Evolutionary conservation across 352 stramenopile species (phyloP).

Genomic region (Saprolegnia parasitica): DNA sequence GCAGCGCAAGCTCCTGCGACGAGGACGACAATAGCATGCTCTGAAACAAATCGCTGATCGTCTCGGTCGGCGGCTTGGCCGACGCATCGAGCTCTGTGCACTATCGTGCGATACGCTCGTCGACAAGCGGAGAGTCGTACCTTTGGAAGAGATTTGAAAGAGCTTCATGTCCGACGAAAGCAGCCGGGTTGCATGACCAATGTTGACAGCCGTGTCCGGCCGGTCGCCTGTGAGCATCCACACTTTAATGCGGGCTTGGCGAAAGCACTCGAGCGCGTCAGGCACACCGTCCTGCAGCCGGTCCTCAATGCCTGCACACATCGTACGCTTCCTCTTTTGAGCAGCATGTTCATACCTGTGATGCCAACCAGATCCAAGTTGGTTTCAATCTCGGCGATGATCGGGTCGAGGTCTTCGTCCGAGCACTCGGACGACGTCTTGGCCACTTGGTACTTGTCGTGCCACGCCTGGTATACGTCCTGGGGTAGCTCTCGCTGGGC

Average conservation of each 20-base stretch:
- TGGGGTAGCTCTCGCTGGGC: conserved; percentile 48
- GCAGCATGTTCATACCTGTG: conserved; percentile 9
- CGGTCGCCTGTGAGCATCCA: conserved; percentile 73
- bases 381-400: conserved; percentile 47
- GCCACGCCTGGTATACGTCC: conserved; percentile 54
- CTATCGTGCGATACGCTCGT: neutral
- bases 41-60: conserved; percentile 18
- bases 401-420: conserved; percentile 36
- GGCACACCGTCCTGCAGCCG: conserved; percentile 58
- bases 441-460: conserved; percentile 35
- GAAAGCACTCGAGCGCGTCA: conserved; percentile 53
- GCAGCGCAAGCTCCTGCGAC: conserved; percentile 33
- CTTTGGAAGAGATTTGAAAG: conserved; percentile 35
- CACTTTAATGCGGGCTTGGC: conserved; percentile 60
- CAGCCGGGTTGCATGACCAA: conserved; percentile 48
- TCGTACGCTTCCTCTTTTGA: neutral
- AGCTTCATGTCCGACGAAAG: conserved; percentile 49
- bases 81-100: conserved; percentile 20
- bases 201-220: conserved; percentile 60
- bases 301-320: conserved; percentile 52
- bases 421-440: conserved; percentile 14
- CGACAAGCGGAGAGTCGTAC: conserved; percentile 1
- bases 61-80: neutral
- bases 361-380: conserved; percentile 50
- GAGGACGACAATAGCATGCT: neutral